phyloP scores from a whole-genome alignment of 2,329 filamentous ascomycete species.

The Diplodia sapinea region DNA sequence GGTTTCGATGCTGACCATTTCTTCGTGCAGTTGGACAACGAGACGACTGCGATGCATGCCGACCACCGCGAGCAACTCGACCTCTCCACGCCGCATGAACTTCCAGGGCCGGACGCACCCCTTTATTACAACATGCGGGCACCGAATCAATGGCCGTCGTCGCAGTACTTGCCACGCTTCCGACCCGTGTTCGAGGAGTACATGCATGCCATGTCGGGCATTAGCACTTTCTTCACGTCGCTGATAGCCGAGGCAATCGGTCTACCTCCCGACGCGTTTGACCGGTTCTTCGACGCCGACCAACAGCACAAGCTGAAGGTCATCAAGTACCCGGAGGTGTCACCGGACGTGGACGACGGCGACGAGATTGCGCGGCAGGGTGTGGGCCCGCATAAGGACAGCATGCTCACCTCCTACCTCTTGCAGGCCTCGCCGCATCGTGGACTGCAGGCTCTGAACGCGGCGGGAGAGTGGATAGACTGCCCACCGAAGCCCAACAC shows the following conservation, averaged over 20 bases:
- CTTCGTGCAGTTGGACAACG: conserved; percentile 56
- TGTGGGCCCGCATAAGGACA: conserved; percentile 82
- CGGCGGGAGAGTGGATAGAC: conserved; percentile 79
- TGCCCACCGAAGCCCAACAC: conserved; percentile 77
- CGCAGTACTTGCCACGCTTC: conserved; percentile 68
- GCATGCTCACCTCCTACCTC: conserved; percentile 81
- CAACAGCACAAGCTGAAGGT: conserved; percentile 89
- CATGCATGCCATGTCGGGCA: conserved; percentile 73
- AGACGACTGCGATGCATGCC: conserved; percentile 72
- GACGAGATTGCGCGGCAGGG: conserved; percentile 64
- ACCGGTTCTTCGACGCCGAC: conserved; percentile 74
- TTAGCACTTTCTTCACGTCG: conserved; percentile 76
- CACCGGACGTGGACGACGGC: conserved; percentile 47
- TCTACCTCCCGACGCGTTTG: conserved; percentile 71
- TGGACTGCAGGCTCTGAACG: conserved; percentile 84
- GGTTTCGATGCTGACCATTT: not conserved
- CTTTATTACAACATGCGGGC: conserved; percentile 76
- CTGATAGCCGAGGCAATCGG: conserved; percentile 85
- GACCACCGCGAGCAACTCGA: conserved; percentile 90
- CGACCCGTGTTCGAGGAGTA: conserved; percentile 73
- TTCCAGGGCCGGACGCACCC: conserved; percentile 68
- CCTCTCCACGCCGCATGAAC: conserved; percentile 76
- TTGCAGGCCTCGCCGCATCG: conserved; percentile 78
- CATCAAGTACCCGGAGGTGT: conserved; percentile 78
- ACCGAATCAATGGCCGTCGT: conserved; percentile 79